phyloP scores from a whole-genome alignment of 2,329 filamentous ascomycete genomes.

The Zalaria obscura region DNA sequence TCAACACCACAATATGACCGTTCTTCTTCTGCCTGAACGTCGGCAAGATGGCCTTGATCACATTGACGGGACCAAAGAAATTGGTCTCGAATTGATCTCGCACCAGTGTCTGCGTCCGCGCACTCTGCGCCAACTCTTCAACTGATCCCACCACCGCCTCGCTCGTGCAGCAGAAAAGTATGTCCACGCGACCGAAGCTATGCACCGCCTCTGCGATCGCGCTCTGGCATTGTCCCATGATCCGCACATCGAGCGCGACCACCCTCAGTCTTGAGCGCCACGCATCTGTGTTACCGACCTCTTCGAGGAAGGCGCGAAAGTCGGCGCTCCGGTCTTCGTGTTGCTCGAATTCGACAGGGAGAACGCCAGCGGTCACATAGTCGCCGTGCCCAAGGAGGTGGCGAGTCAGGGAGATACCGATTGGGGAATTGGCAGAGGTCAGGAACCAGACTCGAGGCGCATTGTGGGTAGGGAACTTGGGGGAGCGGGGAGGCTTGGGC shows the following conservation, averaged over 20 bases:
- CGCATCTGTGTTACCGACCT: conserved; percentile 45
- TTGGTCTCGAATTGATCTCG: conserved; percentile 87
- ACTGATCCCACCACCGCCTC: conserved; percentile 84
- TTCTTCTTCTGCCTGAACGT: conserved; percentile 65
- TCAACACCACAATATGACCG: conserved; percentile 81
- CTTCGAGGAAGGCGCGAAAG: conserved; percentile 64
- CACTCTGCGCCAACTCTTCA: conserved; percentile 69
- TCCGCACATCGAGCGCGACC: conserved; percentile 44
- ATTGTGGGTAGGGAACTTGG: conserved; percentile 45
- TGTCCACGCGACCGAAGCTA: conserved; percentile 76
- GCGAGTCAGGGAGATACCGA: conserved; percentile 69
- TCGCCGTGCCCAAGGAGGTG: conserved; percentile 83
- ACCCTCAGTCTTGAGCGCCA: conserved; percentile 66
- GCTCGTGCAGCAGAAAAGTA: conserved; percentile 77
- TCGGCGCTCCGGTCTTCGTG: conserved; percentile 57
- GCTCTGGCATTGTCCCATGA: conserved; percentile 61
- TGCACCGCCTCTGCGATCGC: conserved; percentile 77
- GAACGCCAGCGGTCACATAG: conserved; percentile 72
- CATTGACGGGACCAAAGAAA: conserved; percentile 92
- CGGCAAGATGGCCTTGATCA: conserved; percentile 78
- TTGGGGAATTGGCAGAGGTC: conserved; percentile 71
- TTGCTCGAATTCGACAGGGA: conserved; percentile 60
- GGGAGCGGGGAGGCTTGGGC: conserved; percentile 18
- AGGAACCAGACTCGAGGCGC: conserved; percentile 83
- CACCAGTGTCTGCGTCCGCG: conserved; percentile 61